Conservation (phyloP, 169 alveolate genomes). For the Cryptosporidium andersoni region DNA sequence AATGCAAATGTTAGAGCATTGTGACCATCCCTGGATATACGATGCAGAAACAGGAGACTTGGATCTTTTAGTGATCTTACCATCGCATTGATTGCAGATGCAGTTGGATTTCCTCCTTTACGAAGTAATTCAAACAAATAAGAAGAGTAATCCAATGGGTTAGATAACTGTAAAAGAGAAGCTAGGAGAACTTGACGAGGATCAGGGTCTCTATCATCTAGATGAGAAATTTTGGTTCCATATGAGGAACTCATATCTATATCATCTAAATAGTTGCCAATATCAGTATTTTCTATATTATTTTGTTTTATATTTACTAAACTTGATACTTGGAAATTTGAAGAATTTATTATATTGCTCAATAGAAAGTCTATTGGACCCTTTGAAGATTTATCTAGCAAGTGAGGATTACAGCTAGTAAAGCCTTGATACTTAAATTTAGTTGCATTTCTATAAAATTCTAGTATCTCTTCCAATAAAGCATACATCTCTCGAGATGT, state of each 20-base stretch:
- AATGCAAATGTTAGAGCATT: conserved; percentile 68
- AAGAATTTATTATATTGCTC: conserved; percentile 5
- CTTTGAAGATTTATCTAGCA: conserved; percentile 52
- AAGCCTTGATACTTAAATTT: conserved; percentile 53
- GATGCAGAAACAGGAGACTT: conserved; percentile 20
- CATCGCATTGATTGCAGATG: conserved; percentile 38
- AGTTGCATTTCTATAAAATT: conserved; percentile 53
- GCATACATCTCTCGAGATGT: conserved; percentile 57
- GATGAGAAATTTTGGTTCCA: conserved; percentile 4
- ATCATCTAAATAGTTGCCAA: neutral
- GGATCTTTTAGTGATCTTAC: conserved; percentile 39
- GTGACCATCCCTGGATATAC: conserved; percentile 60
- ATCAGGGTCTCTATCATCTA: neutral
- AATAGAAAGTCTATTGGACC: conserved; percentile 60
- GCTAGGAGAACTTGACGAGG: conserved; percentile 24
- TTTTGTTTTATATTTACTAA: too few relatives aligned
- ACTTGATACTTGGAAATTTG: neutral
- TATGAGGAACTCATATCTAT: neutral
- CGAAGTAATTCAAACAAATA: conserved; percentile 46
- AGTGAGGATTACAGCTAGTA: conserved; percentile 65
- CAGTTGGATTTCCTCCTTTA: conserved; percentile 60
- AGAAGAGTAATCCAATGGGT: conserved; percentile 55
- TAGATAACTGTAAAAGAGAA: conserved; percentile 23
- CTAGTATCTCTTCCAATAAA: conserved; percentile 47
- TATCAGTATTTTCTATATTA: neutral